A percentile compares a stretch with the other conserved stretches of the same genome.
Conservation (phyloP, 768 basidiomycete genomes). For the Boletales sp. region DNA sequence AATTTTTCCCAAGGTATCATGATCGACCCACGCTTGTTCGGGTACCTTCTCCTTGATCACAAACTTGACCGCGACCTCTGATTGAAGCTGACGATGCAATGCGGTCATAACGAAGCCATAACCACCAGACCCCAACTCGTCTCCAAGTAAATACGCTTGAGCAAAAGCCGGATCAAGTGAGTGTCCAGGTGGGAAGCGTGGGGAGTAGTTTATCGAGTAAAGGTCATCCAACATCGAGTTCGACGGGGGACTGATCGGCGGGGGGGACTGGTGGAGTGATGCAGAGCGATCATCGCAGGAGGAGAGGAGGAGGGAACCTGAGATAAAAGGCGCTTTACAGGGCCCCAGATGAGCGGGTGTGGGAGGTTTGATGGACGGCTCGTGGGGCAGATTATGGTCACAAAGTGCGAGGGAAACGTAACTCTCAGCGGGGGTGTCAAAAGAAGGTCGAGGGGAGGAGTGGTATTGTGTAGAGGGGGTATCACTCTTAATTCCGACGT, state of each 20-base stretch:
- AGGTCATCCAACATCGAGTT: slow-evolving; percentile 9
- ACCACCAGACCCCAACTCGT: slow-evolving; percentile 86
- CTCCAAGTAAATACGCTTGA: slow-evolving; percentile 55
- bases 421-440: too few relatives aligned
- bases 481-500: too few relatives aligned
- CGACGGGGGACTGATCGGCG: neutral
- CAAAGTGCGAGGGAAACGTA: neutral
- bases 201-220: slow-evolving; percentile 33
- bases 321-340: neutral
- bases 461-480: too few relatives aligned
- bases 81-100: slow-evolving; percentile 49
- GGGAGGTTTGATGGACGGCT: neutral
- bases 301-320: slow-evolving; percentile 25
- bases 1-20: slow-evolving; percentile 56
- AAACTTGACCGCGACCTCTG: slow-evolving; percentile 92
- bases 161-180: slow-evolving; percentile 58
- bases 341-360: neutral
- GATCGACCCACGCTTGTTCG: slow-evolving; percentile 50
- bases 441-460: too few relatives aligned
- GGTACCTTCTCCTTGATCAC: slow-evolving; percentile 75
- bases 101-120: slow-evolving; percentile 96
- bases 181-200: slow-evolving; percentile 60
- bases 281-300: slow-evolving; percentile 3
- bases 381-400: neutral
- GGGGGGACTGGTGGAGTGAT: slow-evolving; percentile 3